Evolutionary conservation across 768 basidiomycete genomes (phyloP), one percentile per base, ranked within the genome.

Genomic region (Artomyces pyxidatus): DNA sequence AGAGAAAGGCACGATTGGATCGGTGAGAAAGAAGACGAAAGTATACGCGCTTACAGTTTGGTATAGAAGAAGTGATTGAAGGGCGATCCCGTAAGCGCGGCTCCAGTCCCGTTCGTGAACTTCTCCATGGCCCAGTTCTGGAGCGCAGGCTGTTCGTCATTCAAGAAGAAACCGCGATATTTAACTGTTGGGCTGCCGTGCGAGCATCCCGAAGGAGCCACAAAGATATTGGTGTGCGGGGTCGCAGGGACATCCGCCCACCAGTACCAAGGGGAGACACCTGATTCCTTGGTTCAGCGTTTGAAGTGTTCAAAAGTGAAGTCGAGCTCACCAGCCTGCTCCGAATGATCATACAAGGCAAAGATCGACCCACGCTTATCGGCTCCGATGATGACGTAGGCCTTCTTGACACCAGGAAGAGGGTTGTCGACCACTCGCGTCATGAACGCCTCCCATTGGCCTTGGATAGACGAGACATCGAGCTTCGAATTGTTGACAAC

Each of bases 241-340:
- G 73, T 74, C 1, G 74, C 70, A 7, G 81, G 81, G n/a, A 84
- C 83, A 61, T 88, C 84, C 16, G 83, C 81, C 84, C 84, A 88
- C 78, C 78, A 82, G 51, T 75, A 80, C 80, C 81, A 83, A 17
- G 81, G 81, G 16, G 80, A 81, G 27, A 83, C 79, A 49, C 80
- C 78, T 80, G 48, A 38, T 9, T 14, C 2, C 37, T 4, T 26
- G 26, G 43, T 43, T 30, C 4, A n/a, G 47, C 28, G 19, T 41
- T 44, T n/a, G 19, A 10, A 42, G 40, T 14, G 22, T 21, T 23
- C 23, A 19, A 23, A 45, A 48, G 45, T 8, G 8, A 40, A 30
- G 16, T 25, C 12, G 12, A 3, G 51, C 59, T 29, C 45, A 58
- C 82, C 83, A 60, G 84, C 77, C 58, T 84, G 82, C 59, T 85